Base-by-base conservation (phyloP, 495 filamentous ascomycete species). In the Acidomyces sp. region DNA sequence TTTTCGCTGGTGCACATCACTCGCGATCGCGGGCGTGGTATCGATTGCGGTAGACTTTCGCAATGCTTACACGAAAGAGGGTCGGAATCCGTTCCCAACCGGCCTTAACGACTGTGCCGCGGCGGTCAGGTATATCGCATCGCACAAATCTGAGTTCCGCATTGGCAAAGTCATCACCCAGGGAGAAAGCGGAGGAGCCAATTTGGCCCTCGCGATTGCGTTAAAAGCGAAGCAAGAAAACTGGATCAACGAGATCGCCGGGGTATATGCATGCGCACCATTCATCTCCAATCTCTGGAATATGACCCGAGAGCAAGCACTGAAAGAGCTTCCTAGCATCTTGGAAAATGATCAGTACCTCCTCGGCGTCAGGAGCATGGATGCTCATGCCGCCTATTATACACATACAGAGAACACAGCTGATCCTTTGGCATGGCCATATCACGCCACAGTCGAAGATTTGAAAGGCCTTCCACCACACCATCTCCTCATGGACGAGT, bases 371-470 rank as follows among this genome's bases (percentile, higher is more conserved):
- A 21, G 17, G 3, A 18, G 3, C 3, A 53, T 36, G 26, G 45
- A 23, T n/a, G 11, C 34, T 4, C 31, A 35, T 6, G 46, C 17
- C 12, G 19, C 40, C 26, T 28, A 25, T 20, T 54, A 54, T 44
- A 41, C 42, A 6, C 48, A 37, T 5, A 31, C 9, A 4, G 42
- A 39, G 12, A 26, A 47, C 34, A 10, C 2, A 6, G 17, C n/a
- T 3, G 39, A 54, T 31, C 48, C 51, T 10, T 31, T 48, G 7
- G 51, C 51, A 4, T 54, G 47, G 51, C 51, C 51, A 13, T 51
- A 51, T 13, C 33, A 43, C 29, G 51, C 51, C 3, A 46, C 41
- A 2, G 32, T 11, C 6, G 47, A 51, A 2, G 41, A 51, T 13
- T 11, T 46, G 27, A 47, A 51, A 18, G 51, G 47, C 7, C 28